Percentiles rank a stretch among this genome's conserved stretches.
Evolutionary conservation across 257 asterid species (phyloP).

Genomic region (Nicotiana tabacum): DNA sequence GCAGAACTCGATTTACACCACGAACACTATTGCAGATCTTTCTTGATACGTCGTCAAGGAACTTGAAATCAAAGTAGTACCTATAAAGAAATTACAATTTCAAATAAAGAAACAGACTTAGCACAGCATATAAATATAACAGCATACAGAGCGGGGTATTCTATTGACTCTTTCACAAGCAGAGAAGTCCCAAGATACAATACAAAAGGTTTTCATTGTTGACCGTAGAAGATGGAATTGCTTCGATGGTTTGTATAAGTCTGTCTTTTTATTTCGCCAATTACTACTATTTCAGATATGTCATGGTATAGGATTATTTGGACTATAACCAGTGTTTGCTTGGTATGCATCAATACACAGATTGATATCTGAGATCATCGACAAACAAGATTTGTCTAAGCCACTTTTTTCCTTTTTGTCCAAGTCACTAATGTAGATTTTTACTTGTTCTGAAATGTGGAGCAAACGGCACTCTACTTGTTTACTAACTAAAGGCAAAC

Average conservation of each 20-base stretch:
- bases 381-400: not conserved
- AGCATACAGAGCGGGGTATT: not conserved
- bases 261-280: not conserved
- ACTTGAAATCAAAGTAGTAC: constrained; percentile 84
- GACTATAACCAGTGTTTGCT: not conserved
- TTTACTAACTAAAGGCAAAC: not conserved
- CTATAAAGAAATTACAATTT: constrained; percentile 30
- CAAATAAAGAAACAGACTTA: not conserved
- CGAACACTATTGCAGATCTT: constrained; percentile 91
- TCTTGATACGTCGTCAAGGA: constrained; percentile 71
- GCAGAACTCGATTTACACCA: constrained; percentile 94
- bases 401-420: not conserved
- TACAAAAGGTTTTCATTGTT: not conserved
- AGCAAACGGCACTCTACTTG: not conserved
- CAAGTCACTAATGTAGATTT: not conserved
- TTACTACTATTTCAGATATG: not conserved
- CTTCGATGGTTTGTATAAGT: not conserved
- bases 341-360: too few species aligned
- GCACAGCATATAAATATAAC: not conserved
- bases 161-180: not conserved
- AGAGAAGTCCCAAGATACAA: not conserved
- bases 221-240: not conserved
- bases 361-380: not conserved
- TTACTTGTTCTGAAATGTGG: not conserved
- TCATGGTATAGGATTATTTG: not conserved